Evolutionary conservation across 163 green algal genomes (phyloP), one percentile per base, ranked within the genome.

Genomic region (Chlorella variabilis): DNA sequence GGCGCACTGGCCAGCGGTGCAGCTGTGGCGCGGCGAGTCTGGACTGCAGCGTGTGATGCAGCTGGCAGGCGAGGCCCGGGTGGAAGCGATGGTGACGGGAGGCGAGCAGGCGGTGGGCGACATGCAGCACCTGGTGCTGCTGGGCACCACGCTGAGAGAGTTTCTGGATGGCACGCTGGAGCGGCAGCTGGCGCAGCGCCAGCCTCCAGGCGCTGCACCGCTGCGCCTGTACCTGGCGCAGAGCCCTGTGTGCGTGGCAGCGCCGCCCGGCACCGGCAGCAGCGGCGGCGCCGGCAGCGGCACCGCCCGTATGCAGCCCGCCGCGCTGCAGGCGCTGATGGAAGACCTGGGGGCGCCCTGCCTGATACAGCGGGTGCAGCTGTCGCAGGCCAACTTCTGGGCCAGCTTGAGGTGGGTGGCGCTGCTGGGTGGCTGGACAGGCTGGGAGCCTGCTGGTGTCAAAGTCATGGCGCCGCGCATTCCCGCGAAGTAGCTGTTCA

Each of bases 351-450:
- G 51, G 2, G 27, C 75, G 1, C 89, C 90, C 18, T 4, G 51
- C 9, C 21, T 82, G 51, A 33, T 92, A 34, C 31, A 76, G 25
- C 27, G 25, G 36, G 76, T 77, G 21, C 27, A 42, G 5, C 54
- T 89, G 29, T 69, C 29, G 2, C 73, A 77, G 20, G 71, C 84
- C 70, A 92, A 93, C 84, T 70, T 93, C 29, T 94, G 91, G 91
- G 86, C 88, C 36, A 89, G 79, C 79, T 77, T 79, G 51, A 71
- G 80, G 79, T 86, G 51, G 59, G 45, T 48, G n/a, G n/a, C n/a
- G n/a, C n/a, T n/a, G n/a, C n/a, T n/a, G n/a, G n/a, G n/a, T n/a
- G n/a, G n/a, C n/a, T n/a, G n/a, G n/a, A n/a, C n/a, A n/a, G n/a
- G n/a, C n/a, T n/a, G n/a, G n/a, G n/a, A n/a, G n/a, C n/a, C n/a